Conservation (phyloP, 176 grass and related monocot genomes). For the Oryza glumipatula region DNA sequence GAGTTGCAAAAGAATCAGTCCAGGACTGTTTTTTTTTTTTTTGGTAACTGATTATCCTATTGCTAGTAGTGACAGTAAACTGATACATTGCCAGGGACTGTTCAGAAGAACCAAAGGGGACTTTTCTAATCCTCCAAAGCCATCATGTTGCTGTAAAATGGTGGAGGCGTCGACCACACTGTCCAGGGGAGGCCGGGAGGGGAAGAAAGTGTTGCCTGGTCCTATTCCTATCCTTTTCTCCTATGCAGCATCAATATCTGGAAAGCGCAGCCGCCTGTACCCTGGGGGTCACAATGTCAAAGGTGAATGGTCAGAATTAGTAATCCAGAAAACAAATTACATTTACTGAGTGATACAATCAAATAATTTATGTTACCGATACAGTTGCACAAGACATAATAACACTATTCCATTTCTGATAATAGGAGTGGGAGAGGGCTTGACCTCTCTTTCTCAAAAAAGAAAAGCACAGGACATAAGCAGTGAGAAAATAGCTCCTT, state of each 20-base stretch:
- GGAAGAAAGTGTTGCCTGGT: conserved; percentile 2
- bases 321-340: not conserved
- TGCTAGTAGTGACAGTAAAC: not conserved
- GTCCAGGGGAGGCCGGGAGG: not conserved
- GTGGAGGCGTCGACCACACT: conserved; percentile 29
- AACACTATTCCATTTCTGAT: no score
- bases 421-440: no score
- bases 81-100: not conserved
- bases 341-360: not conserved
- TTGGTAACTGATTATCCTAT: not conserved
- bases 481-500: not conserved
- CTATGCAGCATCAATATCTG: conserved; percentile 45
- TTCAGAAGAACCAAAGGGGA: conserved; percentile 10
- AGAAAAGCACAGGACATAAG: not conserved
- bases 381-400: no score
- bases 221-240: conserved; percentile 13
- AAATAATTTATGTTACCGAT: not conserved
- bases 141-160: conserved; percentile 25
- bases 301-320: conserved; percentile 5
- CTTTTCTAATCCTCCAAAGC: conserved; percentile 21
- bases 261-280: conserved; percentile 32
- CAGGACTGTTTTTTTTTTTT: no score
- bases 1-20: not conserved
- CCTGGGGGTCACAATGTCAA: conserved; percentile 22
- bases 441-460: no score